A percentile compares a stretch with the other conserved stretches of the same genome.
These are phyloP conservation scores for Colletotrichum magnum DNA, from an alignment of 2,329 filamentous ascomycete genomes.

Conservation along the genomic window DNA sequence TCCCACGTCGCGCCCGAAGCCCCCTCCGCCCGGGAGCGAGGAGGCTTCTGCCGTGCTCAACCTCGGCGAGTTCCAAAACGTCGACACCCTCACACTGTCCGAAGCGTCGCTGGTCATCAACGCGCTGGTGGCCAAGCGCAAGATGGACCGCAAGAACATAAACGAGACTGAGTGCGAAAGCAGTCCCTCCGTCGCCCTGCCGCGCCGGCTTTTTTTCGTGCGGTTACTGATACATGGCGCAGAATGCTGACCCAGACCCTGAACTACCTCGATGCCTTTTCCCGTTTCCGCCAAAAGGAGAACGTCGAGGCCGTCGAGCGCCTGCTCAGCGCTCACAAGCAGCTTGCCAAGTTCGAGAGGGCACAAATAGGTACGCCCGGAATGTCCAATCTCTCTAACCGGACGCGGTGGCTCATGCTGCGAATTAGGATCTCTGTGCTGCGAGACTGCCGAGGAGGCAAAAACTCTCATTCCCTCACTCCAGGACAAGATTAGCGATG, in stretches of 20 bases:
- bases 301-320: constrained; percentile 95
- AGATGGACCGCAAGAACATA: constrained; percentile 83
- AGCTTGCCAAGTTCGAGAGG: constrained; percentile 92
- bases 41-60: constrained; percentile 86
- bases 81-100: constrained; percentile 91
- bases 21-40: constrained; percentile 82
- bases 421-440: constrained; percentile 85
- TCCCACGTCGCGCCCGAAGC: constrained; percentile 75
- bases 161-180: constrained; percentile 83
- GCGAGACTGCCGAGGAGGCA: constrained; percentile 93
- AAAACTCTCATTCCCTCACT: constrained; percentile 95
- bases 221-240: constrained; percentile 2
- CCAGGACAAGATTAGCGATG: constrained; percentile 90
- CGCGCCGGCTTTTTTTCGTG: neutral
- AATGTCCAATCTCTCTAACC: constrained; percentile 7
- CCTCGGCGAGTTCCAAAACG: constrained; percentile 93
- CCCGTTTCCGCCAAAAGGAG: constrained; percentile 95
- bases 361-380: constrained; percentile 82
- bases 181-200: constrained; percentile 39
- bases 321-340: constrained; percentile 82
- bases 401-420: neutral
- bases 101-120: constrained; percentile 94
- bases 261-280: constrained; percentile 94
- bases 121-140: constrained; percentile 85
- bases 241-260: constrained; percentile 89